Evolutionary conservation across 257 asterid genomes (phyloP).

Genomic region (Capsicum pubescens): DNA sequence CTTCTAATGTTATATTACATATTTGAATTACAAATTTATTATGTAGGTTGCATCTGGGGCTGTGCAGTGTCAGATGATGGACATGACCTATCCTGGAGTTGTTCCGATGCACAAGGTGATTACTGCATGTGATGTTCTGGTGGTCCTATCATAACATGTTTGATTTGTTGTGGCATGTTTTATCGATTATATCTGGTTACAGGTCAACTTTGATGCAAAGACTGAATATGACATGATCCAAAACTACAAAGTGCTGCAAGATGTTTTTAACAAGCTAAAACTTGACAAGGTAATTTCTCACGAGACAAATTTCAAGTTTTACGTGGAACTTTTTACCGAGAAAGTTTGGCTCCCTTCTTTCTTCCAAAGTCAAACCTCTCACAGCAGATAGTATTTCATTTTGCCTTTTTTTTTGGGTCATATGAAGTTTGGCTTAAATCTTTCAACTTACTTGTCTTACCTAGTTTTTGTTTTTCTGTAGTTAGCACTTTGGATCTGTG

Average conservation of each 20-base stretch:
- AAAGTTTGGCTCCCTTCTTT: background rate
- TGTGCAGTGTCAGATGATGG: conserved; percentile 96
- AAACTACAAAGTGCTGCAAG: conserved; percentile 96
- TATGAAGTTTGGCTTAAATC: conserved; percentile 11
- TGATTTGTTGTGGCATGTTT: conserved; percentile 31
- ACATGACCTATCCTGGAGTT: conserved; percentile 82
- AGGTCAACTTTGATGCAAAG: conserved; percentile 96
- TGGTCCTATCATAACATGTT: background rate
- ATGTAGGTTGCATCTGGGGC: conserved; percentile 93
- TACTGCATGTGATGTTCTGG: conserved; percentile 13
- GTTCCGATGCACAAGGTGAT: conserved; percentile 97
- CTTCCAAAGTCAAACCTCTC: conserved; percentile 15
- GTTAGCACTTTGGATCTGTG: conserved; percentile 17
- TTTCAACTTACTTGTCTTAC: conserved; percentile 19
- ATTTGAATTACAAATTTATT: conserved; percentile 9
- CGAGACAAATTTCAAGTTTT: background rate
- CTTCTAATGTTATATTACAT: background rate
- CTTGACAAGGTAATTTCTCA: conserved; percentile 67
- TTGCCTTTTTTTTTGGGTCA: background rate
- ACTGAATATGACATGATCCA: conserved; percentile 96
- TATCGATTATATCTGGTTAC: conserved; percentile 29
- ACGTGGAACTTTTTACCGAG: background rate
- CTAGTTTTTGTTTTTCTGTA: conserved; percentile 11
- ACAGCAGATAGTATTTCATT: background rate
- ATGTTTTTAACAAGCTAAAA: conserved; percentile 87